A percentile compares a stretch with the other conserved stretches of the same genome.
phyloP scores from a whole-genome alignment of 805 yeast genomes.

The Barnettozyma populi region DNA sequence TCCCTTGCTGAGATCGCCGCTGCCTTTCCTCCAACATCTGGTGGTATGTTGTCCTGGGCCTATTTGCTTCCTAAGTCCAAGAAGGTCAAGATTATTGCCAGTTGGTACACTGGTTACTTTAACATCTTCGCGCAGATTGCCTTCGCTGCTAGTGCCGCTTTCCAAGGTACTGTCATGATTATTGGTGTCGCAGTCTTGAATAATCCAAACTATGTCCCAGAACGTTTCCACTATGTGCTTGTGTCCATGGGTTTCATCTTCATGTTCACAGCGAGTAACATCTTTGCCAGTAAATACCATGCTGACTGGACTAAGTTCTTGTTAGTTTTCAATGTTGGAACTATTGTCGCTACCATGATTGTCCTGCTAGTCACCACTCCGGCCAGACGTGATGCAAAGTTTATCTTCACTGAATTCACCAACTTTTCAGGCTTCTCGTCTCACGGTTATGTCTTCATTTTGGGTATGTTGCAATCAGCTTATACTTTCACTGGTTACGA shows the following conservation, averaged over 20 bases:
- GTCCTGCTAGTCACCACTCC: constrained; percentile 19
- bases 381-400: constrained; percentile 21
- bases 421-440: constrained; percentile 23
- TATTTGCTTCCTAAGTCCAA: constrained; percentile 26
- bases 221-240: constrained; percentile 21
- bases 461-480: constrained; percentile 25
- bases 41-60: constrained; percentile 33
- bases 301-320: constrained; percentile 19
- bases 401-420: constrained; percentile 23
- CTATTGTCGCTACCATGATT: constrained; percentile 19
- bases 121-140: constrained; percentile 25
- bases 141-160: constrained; percentile 23
- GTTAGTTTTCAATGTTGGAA: constrained; percentile 16
- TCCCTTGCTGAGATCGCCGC: constrained; percentile 30
- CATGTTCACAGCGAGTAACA: constrained; percentile 20
- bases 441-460: constrained; percentile 24
- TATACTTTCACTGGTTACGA: constrained; percentile 30
- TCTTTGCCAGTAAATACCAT: constrained; percentile 21
- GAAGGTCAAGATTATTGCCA: constrained; percentile 21
- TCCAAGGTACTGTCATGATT: constrained; percentile 24
- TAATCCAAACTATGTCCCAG: constrained; percentile 13
- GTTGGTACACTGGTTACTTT: constrained; percentile 29
- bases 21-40: constrained; percentile 29
- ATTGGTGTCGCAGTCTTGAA: constrained; percentile 19
- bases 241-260: constrained; percentile 22